Evolutionary conservation across 805 yeast species (phyloP).

Genomic region (Komagataella kurtzmanii): DNA sequence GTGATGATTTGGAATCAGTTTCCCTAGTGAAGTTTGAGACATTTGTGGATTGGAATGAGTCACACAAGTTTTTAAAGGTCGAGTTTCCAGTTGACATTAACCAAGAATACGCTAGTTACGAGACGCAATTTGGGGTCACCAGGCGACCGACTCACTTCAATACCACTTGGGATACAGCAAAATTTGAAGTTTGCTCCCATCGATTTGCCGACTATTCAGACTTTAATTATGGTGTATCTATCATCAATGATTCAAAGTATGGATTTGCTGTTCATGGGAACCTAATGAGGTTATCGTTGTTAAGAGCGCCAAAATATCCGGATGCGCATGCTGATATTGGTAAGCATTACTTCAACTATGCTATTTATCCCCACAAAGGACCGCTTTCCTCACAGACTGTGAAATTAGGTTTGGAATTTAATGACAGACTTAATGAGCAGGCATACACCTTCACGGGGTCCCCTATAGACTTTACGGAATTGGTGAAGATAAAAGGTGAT

Average conservation of each 20-base stretch:
- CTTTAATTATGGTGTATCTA: slow-evolving; percentile 71
- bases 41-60: slow-evolving; percentile 76
- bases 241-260: slow-evolving; percentile 75
- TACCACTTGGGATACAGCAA: slow-evolving; percentile 93
- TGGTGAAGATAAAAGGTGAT: slow-evolving; percentile 29
- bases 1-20: slow-evolving; percentile 18
- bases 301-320: slow-evolving; percentile 90
- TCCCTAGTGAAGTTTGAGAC: slow-evolving; percentile 38
- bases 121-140: slow-evolving; percentile 88
- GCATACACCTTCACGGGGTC: slow-evolving; percentile 2
- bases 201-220: slow-evolving; percentile 89
- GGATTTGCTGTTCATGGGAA: slow-evolving; percentile 95
- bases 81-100: slow-evolving; percentile 86
- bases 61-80: slow-evolving; percentile 79
- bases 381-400: slow-evolving; percentile 51
- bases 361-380: slow-evolving; percentile 74
- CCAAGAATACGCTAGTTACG: slow-evolving; percentile 71
- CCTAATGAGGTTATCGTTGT: slow-evolving; percentile 68
- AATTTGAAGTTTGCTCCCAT: slow-evolving; percentile 91
- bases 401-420: slow-evolving; percentile 67
- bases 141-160: slow-evolving; percentile 90
- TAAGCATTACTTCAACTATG: slow-evolving; percentile 67
- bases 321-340: slow-evolving; percentile 96
- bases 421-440: slow-evolving; percentile 26
- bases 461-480: background rate